A percentile compares a stretch with the other conserved stretches of the same genome.
Conservation (phyloP, 2,329 filamentous ascomycete genomes). For the Fusarium sp. region DNA sequence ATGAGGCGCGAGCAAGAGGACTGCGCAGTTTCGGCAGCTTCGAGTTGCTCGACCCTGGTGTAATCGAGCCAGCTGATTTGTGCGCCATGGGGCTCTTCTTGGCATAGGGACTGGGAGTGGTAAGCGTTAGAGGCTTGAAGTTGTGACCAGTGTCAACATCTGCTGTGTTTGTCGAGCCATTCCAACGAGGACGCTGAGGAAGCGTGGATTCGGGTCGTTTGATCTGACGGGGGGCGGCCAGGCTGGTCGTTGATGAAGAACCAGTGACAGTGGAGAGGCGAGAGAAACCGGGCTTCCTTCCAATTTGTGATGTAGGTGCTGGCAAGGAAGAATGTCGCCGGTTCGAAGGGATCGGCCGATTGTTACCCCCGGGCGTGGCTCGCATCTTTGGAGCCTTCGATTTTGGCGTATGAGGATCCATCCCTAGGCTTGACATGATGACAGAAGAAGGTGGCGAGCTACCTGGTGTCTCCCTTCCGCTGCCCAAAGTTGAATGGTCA, state of each 20-base stretch:
- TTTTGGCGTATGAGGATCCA: slow-evolving; percentile 57
- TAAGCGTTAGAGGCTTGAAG: slow-evolving; percentile 68
- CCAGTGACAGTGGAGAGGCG: slow-evolving; percentile 58
- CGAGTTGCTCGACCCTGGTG: slow-evolving; percentile 53
- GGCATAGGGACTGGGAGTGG: slow-evolving; percentile 65
- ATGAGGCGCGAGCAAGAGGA: slow-evolving; percentile 55
- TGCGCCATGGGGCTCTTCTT: slow-evolving; percentile 54
- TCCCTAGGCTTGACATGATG: slow-evolving; percentile 64
- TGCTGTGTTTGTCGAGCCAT: slow-evolving; percentile 67
- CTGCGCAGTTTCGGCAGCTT: slow-evolving; percentile 60
- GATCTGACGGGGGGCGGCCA: slow-evolving; percentile 51
- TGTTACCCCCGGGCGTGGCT: slow-evolving; percentile 57
- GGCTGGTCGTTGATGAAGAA: slow-evolving; percentile 58
- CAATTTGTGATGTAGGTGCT: slow-evolving; percentile 51
- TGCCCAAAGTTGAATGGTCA: slow-evolving; percentile 74
- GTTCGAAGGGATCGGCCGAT: slow-evolving; percentile 55
- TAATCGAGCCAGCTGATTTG: slow-evolving; percentile 54
- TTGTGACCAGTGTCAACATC: slow-evolving; percentile 72
- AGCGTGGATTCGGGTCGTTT: slow-evolving; percentile 57
- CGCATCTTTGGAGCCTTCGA: slow-evolving; percentile 56
- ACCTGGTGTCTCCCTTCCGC: slow-evolving; percentile 73
- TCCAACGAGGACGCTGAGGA: slow-evolving; percentile 75
- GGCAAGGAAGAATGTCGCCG: slow-evolving; percentile 60
- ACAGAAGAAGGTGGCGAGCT: slow-evolving; percentile 70
- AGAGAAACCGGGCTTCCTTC: slow-evolving; percentile 54